Evolutionary conservation across 345 rosid species (phyloP), one percentile per base, ranked within the genome.

Genomic region (Microthlaspi erraticum): DNA sequence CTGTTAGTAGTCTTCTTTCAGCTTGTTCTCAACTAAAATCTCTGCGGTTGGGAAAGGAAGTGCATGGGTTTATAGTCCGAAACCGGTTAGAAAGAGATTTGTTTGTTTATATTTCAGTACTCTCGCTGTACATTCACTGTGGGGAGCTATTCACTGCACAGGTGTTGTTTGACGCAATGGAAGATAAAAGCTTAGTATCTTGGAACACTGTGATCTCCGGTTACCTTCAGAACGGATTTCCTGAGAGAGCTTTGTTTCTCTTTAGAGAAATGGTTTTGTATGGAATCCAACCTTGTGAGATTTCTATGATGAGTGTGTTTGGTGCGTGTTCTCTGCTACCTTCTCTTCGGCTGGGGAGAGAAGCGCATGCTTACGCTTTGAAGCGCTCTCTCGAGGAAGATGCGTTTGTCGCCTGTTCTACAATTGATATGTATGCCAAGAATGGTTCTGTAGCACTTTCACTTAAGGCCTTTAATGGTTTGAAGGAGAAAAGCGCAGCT

Each of bases 381-480:
- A 86, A 82, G 66, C 70, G 57, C 58, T 33, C 14, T 61, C 71
- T 78, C 10, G 12, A 41, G 7, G 79, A 81, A 14, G 83, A 82
- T 46, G 38, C 42, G 12, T 75, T 80, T 56, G 52, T 86, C 20
- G 81, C 82, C 31, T 85, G 87, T 37, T 81, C 94, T 7, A 75
- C 88, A 50, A 79, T 90, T 61, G 84, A 85, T 63, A 83, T 83
- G 92, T 90, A 85, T 68, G 84, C 85, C 29, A 90, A 90, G 74
- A 78, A 83, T 48, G 94, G 90, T 32, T 69, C 72, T 42, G 66
- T 88, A 60, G 78, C 75, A 5, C 76, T 57, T 54, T 80, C 92
- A 32, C 73, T 11, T 19, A 75, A 60, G 50, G 76, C 80, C 69
- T 90, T 90, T 65, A 29, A 77, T 23, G 65, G 60, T 20, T 68